Conservation (phyloP, 495 filamentous ascomycete genomes). For the Aspergillus kassunensis region DNA sequence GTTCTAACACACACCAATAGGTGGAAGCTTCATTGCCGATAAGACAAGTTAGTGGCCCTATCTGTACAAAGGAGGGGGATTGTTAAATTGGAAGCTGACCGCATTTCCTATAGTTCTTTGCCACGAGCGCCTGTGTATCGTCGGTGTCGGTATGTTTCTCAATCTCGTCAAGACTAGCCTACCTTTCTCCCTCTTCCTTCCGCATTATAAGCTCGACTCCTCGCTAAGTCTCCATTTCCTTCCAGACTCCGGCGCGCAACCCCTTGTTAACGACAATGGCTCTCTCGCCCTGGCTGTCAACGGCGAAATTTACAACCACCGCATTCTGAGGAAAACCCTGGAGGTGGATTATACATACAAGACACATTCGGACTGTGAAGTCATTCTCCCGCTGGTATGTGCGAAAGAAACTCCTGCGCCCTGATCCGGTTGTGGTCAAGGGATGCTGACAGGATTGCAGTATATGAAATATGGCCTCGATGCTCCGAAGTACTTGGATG, state of each 20-base stretch:
- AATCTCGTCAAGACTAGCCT: background rate
- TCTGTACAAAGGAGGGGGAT: background rate
- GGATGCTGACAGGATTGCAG: conserved; percentile 45
- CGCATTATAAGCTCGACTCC: background rate
- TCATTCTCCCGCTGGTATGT: conserved; percentile 92
- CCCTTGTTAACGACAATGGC: conserved; percentile 85
- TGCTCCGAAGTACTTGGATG: conserved; percentile 90
- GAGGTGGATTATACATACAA: conserved; percentile 85
- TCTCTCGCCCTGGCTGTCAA: conserved; percentile 93
- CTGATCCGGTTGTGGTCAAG: background rate
- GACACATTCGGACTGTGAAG: conserved; percentile 96
- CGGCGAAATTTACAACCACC: conserved; percentile 99
- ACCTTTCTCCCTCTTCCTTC: background rate
- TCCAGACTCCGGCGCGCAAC: conserved; percentile 89
- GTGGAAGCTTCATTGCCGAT: conserved; percentile 83
- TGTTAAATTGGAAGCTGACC: conserved; percentile 23
- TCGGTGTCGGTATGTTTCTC: conserved; percentile 78
- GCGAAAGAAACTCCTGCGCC: background rate
- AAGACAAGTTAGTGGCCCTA: conserved; percentile 68
- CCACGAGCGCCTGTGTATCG: conserved; percentile 95
- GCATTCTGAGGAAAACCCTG: conserved; percentile 79
- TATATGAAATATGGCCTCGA: conserved; percentile 90
- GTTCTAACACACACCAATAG: conserved; percentile 41
- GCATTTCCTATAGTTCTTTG: conserved; percentile 69
- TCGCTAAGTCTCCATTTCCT: conserved; percentile 14